Conservation (phyloP, 2,329 filamentous ascomycete genomes). For the Aspergillus transmontanensis region DNA sequence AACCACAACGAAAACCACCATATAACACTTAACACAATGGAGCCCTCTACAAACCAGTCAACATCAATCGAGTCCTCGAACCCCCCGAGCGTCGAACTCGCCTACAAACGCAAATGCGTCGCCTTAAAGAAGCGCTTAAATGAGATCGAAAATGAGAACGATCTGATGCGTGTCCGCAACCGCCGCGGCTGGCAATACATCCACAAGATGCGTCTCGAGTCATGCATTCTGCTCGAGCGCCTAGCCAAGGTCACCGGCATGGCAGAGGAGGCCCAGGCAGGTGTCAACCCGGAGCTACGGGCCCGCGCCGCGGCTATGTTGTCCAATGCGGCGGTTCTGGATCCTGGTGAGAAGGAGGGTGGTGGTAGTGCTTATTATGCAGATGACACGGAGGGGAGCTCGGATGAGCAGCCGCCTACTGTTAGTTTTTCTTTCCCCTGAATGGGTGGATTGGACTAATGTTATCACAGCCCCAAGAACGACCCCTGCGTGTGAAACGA, state of each 20-base stretch:
- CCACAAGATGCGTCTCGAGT: slow-evolving; percentile 79
- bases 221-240: slow-evolving; percentile 46
- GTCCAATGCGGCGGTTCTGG: slow-evolving; percentile 27
- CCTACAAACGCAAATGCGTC: slow-evolving; percentile 95
- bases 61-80: slow-evolving; percentile 45
- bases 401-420: slow-evolving; percentile 47
- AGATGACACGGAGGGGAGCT: slow-evolving; percentile 48
- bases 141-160: slow-evolving; percentile 90
- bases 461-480: slow-evolving; percentile 46
- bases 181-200: slow-evolving; percentile 79
- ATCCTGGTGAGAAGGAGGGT: slow-evolving; percentile 22
- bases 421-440: slow-evolving; percentile 28
- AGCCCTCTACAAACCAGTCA: slow-evolving; percentile 25
- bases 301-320: slow-evolving; percentile 39
- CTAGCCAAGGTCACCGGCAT: slow-evolving; percentile 45
- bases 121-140: slow-evolving; percentile 87
- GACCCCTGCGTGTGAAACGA: slow-evolving; percentile 48
- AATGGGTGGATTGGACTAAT: not conserved
- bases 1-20: not conserved
- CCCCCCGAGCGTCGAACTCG: slow-evolving; percentile 90
- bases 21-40: slow-evolving; percentile 28
- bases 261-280: slow-evolving; percentile 40
- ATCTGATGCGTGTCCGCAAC: slow-evolving; percentile 77
- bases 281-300: slow-evolving; percentile 38
- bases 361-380: slow-evolving; percentile 34